Evolutionary conservation across 2,329 filamentous ascomycete species (phyloP), one percentile per base, ranked within the genome.

Genomic region (Sodiomyces alkalinus): DNA sequence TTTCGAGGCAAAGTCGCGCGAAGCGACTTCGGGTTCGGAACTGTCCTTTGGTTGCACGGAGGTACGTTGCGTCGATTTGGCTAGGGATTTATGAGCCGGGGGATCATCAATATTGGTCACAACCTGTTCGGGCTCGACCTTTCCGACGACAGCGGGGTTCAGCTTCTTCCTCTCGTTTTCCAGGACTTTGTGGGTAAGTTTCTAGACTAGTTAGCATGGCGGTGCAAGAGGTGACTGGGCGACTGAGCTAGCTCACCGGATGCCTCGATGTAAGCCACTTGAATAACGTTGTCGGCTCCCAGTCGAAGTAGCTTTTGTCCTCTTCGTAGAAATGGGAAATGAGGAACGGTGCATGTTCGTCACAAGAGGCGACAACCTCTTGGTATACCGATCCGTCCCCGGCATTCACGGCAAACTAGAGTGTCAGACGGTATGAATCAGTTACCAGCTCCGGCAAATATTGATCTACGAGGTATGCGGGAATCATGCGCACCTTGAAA

Each of bases 321-420:
- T 58, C 36, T 19, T 37, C 58, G 2, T 52, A 41, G 26, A 69
- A 64, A 31, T 73, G 67, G 4, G 55, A 53, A 9, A 68, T 51
- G 3, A 74, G 46, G 34, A 71, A 70, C 2, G 53, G 42, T 2
- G 60, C 61, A 34, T 71, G 63, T 12, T 60, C 54, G 19, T 53
- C 39, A 29, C 61, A 64, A 16, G 60, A 52, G 11, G 53, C 43
- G 7, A 57, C 44, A 1, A 62, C 61, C 30, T 73, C 67, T 16
- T 60, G 49, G 5, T 60, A 46, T 1, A 64, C 59, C 17, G 58
- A 52, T 7, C 66, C 67, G 34, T 71, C 63, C 9, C 68, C 68
- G 12, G 60, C 47, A 26, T 44, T 51, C n/a, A 60, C 45, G 13
- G 64, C 60, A 39, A 70, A 73, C 55, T 67, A 32, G 9, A 13